These are phyloP conservation scores for Actinomucor elegans DNA, from an alignment of 371 early-diverging fungal species.

Conservation along the genomic window DNA sequence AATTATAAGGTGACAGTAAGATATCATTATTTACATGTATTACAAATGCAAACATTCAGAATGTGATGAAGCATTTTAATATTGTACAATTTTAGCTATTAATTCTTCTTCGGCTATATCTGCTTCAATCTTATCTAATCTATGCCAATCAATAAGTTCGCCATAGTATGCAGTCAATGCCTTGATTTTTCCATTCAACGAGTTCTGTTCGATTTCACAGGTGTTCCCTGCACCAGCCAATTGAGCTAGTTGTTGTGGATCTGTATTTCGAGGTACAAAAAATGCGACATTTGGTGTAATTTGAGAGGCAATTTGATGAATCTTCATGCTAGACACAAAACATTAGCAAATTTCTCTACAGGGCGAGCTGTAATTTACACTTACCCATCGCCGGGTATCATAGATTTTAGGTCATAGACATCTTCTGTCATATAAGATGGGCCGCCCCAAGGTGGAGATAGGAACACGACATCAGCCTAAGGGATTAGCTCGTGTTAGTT, in stretches of 20 bases:
- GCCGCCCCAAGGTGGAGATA: slow-evolving; percentile 97
- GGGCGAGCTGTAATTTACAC: neutral
- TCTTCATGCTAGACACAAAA: slow-evolving; percentile 38
- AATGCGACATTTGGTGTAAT: slow-evolving; percentile 79
- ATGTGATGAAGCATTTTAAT: no score
- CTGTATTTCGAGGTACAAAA: slow-evolving; percentile 84
- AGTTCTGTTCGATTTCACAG: slow-evolving; percentile 77
- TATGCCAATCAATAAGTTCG: slow-evolving; percentile 41
- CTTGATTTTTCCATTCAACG: slow-evolving; percentile 60
- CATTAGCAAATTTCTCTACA: neutral
- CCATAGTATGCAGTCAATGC: slow-evolving; percentile 75
- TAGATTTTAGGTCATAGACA: slow-evolving; percentile 67
- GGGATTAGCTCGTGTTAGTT: neutral
- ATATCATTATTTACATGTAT: no score
- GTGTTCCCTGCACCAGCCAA: slow-evolving; percentile 52
- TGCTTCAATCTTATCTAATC: slow-evolving; percentile 13
- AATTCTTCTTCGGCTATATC: slow-evolving; percentile 17
- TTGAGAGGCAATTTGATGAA: slow-evolving; percentile 61
- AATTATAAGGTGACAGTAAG: no score
- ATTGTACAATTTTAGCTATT: slow-evolving; percentile 9
- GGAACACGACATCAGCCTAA: slow-evolving; percentile 86
- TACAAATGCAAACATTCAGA: no score
- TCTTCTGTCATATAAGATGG: slow-evolving; percentile 37
- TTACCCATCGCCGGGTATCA: slow-evolving; percentile 80
- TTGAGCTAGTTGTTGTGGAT: slow-evolving; percentile 52